Base-by-base conservation (phyloP, 2,329 filamentous ascomycete species). In the Ceratocystis smalleyi region DNA sequence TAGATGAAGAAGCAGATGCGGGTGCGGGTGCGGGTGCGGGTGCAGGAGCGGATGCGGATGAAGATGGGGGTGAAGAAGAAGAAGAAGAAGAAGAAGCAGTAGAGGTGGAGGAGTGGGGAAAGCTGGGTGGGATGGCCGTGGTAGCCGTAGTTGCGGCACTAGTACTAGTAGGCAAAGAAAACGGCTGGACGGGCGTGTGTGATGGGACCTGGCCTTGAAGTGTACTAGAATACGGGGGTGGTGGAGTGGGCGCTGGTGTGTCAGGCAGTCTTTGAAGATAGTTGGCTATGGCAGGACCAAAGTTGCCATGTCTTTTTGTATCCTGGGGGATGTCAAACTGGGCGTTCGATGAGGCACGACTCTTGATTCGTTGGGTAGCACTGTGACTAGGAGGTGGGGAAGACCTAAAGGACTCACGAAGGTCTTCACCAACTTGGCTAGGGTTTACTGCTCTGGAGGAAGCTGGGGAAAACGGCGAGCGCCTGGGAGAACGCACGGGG, bases 241-340 rank as follows among this genome's bases (percentile, higher is more conserved):
- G 65, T 15, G 65, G 65, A 10, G 65, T 66, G 27, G 65, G 61
- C 15, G 65, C 65, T 30, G 65, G 65, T 4, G 65, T 66, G 19
- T 61, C 62, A 19, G 65, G 65, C 12, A 61, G 62, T 35, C 59
- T 35, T 17, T 64, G 35, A n/a, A 59, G 43, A 22, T 62, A 62
- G n/a, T 49, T 62, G 54, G 40, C 54, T 59, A 62, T 51, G 43
- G 51, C 43, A 24, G 43, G 32, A 19, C 55, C 51, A 15, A 64
- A 51, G 12, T 47, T 51, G 22, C 61, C 61, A 19, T 57, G 62
- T 27, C 43, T 51, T 47, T 32, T 43, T 22, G 57, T 19, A 30
- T 66, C 59, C 40, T 64, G 30, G 12, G 27, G 17, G 27, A 64
- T 35, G 15, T 57, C 59, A 59, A 59, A 3, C 15, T 43, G 32